A percentile compares a stretch with the other conserved stretches of the same genome.
These are phyloP conservation scores for Talaromyces trachyspermus DNA, from an alignment of 495 filamentous ascomycete genomes.

Conservation along the genomic window DNA sequence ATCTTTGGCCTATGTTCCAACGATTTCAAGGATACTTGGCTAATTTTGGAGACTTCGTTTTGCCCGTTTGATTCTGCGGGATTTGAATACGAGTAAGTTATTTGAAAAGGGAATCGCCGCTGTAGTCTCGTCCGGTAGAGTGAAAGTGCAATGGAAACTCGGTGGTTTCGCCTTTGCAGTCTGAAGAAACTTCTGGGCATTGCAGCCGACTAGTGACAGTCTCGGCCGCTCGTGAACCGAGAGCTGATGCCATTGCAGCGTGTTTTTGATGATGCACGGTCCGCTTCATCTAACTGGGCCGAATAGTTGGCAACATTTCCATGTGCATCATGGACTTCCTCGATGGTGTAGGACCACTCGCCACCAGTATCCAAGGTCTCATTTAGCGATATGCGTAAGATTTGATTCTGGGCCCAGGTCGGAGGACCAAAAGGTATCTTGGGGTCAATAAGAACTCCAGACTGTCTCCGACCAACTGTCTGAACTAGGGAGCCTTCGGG, in stretches of 20 bases:
- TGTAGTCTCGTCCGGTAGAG: conserved; percentile 47
- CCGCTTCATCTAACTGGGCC: conserved; percentile 45
- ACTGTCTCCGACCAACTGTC: conserved; percentile 47
- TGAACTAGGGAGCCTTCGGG: conserved; percentile 81
- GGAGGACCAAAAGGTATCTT: conserved; percentile 54
- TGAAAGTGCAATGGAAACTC: conserved; percentile 67
- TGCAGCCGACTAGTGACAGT: conserved; percentile 63
- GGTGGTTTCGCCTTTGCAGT: conserved; percentile 64
- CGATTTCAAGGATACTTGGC: conserved; percentile 25
- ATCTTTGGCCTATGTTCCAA: conserved; percentile 43
- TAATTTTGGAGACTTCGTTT: conserved; percentile 43
- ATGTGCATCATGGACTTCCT: conserved; percentile 82
- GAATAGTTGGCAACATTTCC: conserved; percentile 83
- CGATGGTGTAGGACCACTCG: conserved; percentile 80
- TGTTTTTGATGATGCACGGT: conserved; percentile 48
- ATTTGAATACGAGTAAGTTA: conserved; percentile 53
- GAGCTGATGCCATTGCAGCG: conserved; percentile 71
- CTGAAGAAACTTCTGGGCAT: conserved; percentile 69
- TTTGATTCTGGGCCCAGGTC: conserved; percentile 72
- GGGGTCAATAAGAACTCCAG: conserved; percentile 46
- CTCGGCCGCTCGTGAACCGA: conserved; percentile 80
- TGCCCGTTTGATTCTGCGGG: conserved; percentile 56
- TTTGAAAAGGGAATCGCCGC: conserved; percentile 34
- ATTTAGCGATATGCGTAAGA: conserved; percentile 71
- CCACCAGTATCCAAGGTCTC: conserved; percentile 75